Evolutionary conservation across 2,329 filamentous ascomycete species (phyloP).

Genomic region (Ascocoryne sarcoides): DNA sequence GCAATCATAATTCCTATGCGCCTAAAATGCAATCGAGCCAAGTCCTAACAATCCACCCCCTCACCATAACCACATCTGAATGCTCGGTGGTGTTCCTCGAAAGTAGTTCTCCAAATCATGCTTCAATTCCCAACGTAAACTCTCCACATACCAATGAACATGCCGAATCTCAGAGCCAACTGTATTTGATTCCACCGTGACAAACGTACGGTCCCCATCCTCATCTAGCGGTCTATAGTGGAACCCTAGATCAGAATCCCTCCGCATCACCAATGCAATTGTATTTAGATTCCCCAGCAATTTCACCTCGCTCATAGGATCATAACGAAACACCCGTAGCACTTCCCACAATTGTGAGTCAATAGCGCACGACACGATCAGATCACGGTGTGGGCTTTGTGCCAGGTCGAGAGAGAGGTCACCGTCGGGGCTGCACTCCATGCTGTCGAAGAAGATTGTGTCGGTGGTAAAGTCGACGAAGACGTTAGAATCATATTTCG

Average conservation of each 20-base stretch:
- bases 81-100: slow-evolving; percentile 10
- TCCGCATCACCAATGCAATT: slow-evolving; percentile 19
- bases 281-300: slow-evolving; percentile 17
- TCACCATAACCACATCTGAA: slow-evolving; percentile 23
- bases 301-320: slow-evolving; percentile 18
- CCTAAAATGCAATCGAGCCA: too few relatives aligned
- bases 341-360: slow-evolving; percentile 23
- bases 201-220: slow-evolving; percentile 7
- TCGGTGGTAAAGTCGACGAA: slow-evolving; percentile 20
- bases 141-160: slow-evolving; percentile 18
- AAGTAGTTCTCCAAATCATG: slow-evolving; percentile 9
- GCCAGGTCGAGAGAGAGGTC: slow-evolving; percentile 22
- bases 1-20: too few relatives aligned
- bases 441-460: slow-evolving; percentile 23
- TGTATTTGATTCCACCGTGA: slow-evolving; percentile 12
- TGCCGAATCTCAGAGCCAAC: slow-evolving; percentile 15
- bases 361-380: slow-evolving; percentile 18
- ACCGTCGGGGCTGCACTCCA: slow-evolving; percentile 22
- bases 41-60: background rate
- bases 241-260: slow-evolving; percentile 10
- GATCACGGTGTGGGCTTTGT: slow-evolving; percentile 13
- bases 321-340: slow-evolving; percentile 19
- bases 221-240: slow-evolving; percentile 4
- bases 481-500: slow-evolving; percentile 15
- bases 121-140: slow-evolving; percentile 16